phyloP scores from a whole-genome alignment of 805 yeast species.

The Candida maesae region DNA sequence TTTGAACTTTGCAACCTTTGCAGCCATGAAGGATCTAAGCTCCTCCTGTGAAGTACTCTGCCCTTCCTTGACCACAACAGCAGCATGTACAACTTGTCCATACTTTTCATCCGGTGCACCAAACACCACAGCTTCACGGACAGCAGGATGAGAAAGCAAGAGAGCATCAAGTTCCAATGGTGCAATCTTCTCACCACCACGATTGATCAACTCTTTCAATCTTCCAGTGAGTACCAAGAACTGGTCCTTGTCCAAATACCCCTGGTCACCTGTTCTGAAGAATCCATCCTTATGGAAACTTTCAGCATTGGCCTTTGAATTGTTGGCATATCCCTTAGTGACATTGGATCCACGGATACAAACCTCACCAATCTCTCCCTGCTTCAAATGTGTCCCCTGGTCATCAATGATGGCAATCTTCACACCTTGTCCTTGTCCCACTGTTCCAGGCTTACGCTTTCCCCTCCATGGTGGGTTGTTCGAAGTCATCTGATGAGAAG shows the following conservation, averaged over 20 bases:
- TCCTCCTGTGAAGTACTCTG: constrained; percentile 36
- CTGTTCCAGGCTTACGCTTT: constrained; percentile 64
- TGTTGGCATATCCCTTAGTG: constrained; percentile 68
- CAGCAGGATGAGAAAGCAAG: constrained; percentile 56
- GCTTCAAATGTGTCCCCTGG: constrained; percentile 41
- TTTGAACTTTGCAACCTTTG: constrained; percentile 52
- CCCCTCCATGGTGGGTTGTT: constrained; percentile 66
- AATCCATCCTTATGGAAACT: constrained; percentile 53
- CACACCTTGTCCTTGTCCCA: constrained; percentile 70
- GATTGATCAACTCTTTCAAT: constrained; percentile 67
- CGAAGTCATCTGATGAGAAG: constrained; percentile 77
- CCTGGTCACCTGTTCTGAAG: constrained; percentile 81
- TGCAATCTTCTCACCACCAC: constrained; percentile 76
- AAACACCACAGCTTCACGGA: constrained; percentile 66
- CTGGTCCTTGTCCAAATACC: constrained; percentile 55
- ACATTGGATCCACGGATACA: constrained; percentile 65
- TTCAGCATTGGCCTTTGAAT: constrained; percentile 65
- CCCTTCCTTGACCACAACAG: constrained; percentile 51
- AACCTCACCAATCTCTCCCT: constrained; percentile 65
- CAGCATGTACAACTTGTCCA: constrained; percentile 71
- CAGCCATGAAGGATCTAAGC: constrained; percentile 41
- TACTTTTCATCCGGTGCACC: constrained; percentile 65
- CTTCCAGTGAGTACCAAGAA: constrained; percentile 64
- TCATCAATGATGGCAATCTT: constrained; percentile 54
- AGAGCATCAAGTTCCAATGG: constrained; percentile 68